phyloP scores from a whole-genome alignment of 768 basidiomycete genomes.

The Paxillus ammoniavirescens region DNA sequence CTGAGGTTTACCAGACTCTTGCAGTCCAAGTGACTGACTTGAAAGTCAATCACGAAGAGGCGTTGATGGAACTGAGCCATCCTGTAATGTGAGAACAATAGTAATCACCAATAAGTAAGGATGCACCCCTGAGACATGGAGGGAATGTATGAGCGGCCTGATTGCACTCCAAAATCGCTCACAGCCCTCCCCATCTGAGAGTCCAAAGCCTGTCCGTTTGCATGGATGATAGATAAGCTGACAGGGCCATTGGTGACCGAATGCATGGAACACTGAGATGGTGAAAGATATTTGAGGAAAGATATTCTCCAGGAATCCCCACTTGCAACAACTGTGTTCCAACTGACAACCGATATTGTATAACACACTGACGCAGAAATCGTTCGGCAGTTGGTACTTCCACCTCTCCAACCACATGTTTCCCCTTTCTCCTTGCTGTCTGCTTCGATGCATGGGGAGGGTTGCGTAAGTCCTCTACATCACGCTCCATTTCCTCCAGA shows the following conservation, averaged over 20 bases:
- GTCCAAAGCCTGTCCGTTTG: slow-evolving; percentile 20
- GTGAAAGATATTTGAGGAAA: slow-evolving; percentile 24
- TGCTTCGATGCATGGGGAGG: too few species aligned
- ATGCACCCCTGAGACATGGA: slow-evolving; percentile 20
- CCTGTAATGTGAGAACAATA: slow-evolving; percentile 11
- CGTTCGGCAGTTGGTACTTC: slow-evolving; percentile 13
- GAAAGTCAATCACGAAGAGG: slow-evolving; percentile 25
- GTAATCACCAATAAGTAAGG: background rate
- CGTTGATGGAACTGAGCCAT: slow-evolving; percentile 23
- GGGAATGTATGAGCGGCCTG: slow-evolving; percentile 15
- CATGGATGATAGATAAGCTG: slow-evolving; percentile 37
- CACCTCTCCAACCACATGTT: background rate
- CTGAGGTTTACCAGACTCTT: slow-evolving; percentile 13
- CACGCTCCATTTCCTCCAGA: too few species aligned
- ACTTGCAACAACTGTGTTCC: slow-evolving; percentile 15
- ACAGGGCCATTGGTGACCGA: slow-evolving; percentile 34
- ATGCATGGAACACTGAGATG: slow-evolving; percentile 36
- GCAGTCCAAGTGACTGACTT: slow-evolving; percentile 18
- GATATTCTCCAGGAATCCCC: slow-evolving; percentile 2
- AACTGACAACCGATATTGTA: slow-evolving; percentile 28
- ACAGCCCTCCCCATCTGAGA: slow-evolving; percentile 29
- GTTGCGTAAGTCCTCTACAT: too few species aligned
- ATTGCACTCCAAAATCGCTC: slow-evolving; percentile 26
- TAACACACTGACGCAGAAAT: slow-evolving; percentile 12
- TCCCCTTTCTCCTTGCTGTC: too few species aligned